phyloP scores from a whole-genome alignment of 2,329 filamentous ascomycete genomes.

The Sarocladium oryzae region DNA sequence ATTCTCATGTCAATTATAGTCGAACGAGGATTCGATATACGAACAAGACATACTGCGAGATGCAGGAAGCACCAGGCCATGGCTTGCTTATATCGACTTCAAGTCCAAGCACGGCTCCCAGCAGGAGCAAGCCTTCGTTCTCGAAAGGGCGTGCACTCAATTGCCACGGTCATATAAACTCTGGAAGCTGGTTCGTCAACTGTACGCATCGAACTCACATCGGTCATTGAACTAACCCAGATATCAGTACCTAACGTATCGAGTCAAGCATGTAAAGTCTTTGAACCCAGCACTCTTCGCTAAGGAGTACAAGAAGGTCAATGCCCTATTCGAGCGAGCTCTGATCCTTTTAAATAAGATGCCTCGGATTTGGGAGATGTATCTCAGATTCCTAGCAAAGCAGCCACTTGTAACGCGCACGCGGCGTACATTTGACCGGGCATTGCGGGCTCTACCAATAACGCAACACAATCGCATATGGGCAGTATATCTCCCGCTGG shows the following conservation, averaged over 20 bases:
- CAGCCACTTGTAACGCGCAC: conserved; percentile 89
- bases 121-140: conserved; percentile 77
- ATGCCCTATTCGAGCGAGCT: conserved; percentile 86
- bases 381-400: conserved; percentile 79
- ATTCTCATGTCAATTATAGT: conserved; percentile 32
- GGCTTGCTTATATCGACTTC: conserved; percentile 89
- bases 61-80: conserved; percentile 80
- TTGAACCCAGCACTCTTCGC: conserved; percentile 77
- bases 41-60: conserved; percentile 92
- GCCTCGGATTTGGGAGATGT: conserved; percentile 98
- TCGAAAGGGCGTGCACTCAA: conserved; percentile 86
- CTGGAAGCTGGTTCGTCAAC: conserved; percentile 72
- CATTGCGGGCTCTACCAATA: conserved; percentile 82
- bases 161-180: conserved; percentile 95
- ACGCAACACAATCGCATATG: conserved; percentile 96
- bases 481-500: conserved; percentile 85
- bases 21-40: conserved; percentile 87
- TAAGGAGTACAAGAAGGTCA: conserved; percentile 85
- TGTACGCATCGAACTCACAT: not conserved
- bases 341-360: conserved; percentile 96
- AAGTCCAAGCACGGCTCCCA: conserved; percentile 80
- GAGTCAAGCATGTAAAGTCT: conserved; percentile 71
- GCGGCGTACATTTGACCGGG: conserved; percentile 83
- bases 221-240: conserved; percentile 5
- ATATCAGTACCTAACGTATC: conserved; percentile 72